A percentile compares a stretch with the other conserved stretches of the same genome.
These are phyloP conservation scores for Cyberlindnera mississippiensis DNA, from an alignment of 805 yeast species.

Conservation along the genomic window DNA sequence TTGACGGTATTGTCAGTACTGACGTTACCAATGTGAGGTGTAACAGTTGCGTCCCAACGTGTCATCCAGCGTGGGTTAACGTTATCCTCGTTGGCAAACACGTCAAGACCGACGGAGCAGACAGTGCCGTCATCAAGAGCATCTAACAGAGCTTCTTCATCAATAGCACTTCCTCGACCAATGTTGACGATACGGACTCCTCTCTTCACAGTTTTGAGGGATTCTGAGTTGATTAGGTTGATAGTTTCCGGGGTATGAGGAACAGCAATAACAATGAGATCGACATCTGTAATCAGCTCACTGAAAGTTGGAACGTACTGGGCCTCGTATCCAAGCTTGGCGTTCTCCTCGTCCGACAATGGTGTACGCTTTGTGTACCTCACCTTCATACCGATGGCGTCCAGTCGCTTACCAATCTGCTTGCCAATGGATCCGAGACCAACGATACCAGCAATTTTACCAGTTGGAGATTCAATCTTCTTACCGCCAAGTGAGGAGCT, in stretches of 20 bases:
- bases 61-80: constrained; percentile 45
- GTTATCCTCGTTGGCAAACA: constrained; percentile 49
- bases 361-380: constrained; percentile 55
- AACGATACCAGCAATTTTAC: constrained; percentile 56
- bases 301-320: constrained; percentile 43
- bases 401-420: constrained; percentile 52
- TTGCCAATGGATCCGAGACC: constrained; percentile 80
- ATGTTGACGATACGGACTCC: constrained; percentile 67
- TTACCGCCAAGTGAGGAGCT: constrained; percentile 44
- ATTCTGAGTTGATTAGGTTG: constrained; percentile 46
- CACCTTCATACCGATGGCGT: constrained; percentile 58
- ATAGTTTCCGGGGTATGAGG: constrained; percentile 61
- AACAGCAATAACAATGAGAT: constrained; percentile 60
- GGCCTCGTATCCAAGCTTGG: constrained; percentile 42
- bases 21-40: constrained; percentile 71
- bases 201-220: constrained; percentile 44
- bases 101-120: constrained; percentile 68
- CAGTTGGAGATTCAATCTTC: constrained; percentile 47
- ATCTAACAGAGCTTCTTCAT: constrained; percentile 55
- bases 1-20: constrained; percentile 52
- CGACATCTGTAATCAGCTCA: constrained; percentile 38
- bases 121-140: constrained; percentile 59
- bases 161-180: constrained; percentile 67
- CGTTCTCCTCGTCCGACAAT: constrained; percentile 32
- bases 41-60: constrained; percentile 56